Conservation (phyloP, 306 rosid genomes). For the Leucaena leucocephala region DNA sequence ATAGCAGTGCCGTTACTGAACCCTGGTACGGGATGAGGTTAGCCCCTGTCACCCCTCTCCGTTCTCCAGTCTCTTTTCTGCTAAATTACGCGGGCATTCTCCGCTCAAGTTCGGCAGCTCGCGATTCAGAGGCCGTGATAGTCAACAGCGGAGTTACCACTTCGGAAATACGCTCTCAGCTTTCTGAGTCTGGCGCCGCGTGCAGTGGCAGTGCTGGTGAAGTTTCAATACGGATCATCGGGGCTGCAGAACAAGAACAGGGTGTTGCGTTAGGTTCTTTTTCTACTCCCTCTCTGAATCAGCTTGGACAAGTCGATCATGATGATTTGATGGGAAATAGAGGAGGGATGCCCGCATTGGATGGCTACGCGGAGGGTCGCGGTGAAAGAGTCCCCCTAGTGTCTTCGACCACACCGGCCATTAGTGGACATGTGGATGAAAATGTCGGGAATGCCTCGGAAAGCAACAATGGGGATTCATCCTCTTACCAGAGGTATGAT, state of each 20-base stretch:
- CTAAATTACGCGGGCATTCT: constrained; percentile 80
- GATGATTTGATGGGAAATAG: constrained; percentile 45
- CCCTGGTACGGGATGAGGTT: constrained; percentile 52
- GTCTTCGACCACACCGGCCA: constrained; percentile 48
- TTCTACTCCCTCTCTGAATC: constrained; percentile 33
- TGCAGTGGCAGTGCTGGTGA: constrained; percentile 54
- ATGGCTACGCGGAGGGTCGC: constrained; percentile 43
- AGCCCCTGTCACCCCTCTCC: constrained; percentile 56
- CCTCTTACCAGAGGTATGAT: constrained; percentile 76
- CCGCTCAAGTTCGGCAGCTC: constrained; percentile 25
- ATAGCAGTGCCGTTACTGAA: constrained; percentile 19
- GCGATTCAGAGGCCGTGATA: constrained; percentile 44
- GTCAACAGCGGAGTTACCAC: constrained; percentile 40
- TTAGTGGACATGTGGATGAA: constrained; percentile 46
- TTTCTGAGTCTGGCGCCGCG: constrained; percentile 25
- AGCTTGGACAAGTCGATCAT: constrained; percentile 41
- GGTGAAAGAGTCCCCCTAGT: constrained; percentile 54
- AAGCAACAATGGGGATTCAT: constrained; percentile 53
- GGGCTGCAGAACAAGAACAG: constrained; percentile 58
- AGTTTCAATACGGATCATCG: constrained; percentile 79
- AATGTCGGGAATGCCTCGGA: constrained; percentile 48
- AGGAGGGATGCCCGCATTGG: constrained; percentile 40
- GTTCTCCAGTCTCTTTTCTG: constrained; percentile 64
- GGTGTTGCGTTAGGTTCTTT: constrained; percentile 26
- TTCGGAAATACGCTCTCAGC: constrained; percentile 45